Conservation (phyloP, 768 basidiomycete genomes). For the Auriscalpium vulgare region DNA sequence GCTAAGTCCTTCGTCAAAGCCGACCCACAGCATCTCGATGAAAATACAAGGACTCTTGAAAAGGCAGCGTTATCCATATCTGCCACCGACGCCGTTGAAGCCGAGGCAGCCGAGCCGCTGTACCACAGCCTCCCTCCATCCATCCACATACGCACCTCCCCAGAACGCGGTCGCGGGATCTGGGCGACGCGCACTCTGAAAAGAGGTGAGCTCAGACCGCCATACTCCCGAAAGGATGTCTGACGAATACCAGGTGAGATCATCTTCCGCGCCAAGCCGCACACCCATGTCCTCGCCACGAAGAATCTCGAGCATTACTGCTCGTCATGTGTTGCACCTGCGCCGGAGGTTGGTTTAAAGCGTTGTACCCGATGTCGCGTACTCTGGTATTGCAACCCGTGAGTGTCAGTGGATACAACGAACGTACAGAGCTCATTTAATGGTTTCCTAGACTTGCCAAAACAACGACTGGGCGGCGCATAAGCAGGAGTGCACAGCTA, state of each 20-base stretch:
- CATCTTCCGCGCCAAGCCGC: constrained; percentile 51
- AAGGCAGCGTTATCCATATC: too few species aligned
- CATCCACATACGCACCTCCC: not conserved
- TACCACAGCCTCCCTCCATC: constrained; percentile 7
- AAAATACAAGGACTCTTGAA: not conserved
- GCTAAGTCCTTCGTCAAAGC: constrained; percentile 5
- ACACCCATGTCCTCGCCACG: constrained; percentile 58
- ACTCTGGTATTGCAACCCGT: constrained; percentile 74
- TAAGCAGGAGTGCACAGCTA: constrained; percentile 68
- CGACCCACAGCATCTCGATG: not conserved
- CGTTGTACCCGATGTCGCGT: constrained; percentile 69
- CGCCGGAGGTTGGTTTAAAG: constrained; percentile 36
- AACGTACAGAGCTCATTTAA: constrained; percentile 1
- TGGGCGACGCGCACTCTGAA: constrained; percentile 15
- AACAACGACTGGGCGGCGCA: constrained; percentile 66
- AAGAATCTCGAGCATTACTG: constrained; percentile 55
- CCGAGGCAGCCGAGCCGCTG: not conserved
- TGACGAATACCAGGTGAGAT: constrained; percentile 40
- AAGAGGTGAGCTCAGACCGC: constrained; percentile 3
- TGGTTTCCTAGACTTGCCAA: constrained; percentile 41
- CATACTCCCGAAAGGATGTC: not conserved
- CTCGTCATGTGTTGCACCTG: constrained; percentile 51
- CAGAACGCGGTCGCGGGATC: constrained; percentile 11
- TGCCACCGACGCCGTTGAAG: not conserved
- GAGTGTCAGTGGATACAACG: constrained; percentile 20